Conservation (phyloP, 176 grass and related monocot species). For the Phragmites australis region DNA sequence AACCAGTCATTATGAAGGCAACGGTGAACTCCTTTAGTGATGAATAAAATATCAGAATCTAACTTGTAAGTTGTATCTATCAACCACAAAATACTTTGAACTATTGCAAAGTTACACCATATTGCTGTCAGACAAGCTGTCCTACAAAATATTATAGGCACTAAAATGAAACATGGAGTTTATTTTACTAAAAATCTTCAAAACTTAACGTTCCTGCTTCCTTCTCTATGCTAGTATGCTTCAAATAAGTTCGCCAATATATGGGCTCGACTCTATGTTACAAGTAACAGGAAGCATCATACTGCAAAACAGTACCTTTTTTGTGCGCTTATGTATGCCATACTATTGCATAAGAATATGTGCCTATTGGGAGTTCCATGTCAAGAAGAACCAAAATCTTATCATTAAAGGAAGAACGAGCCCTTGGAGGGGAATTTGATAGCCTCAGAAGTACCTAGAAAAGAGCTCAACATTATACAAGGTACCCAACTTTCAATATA, state of each 20-base stretch:
- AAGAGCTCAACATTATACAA: neutral
- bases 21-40: neutral
- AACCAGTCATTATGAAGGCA: neutral
- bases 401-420: too few relatives aligned
- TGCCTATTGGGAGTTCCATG: neutral
- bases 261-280: neutral
- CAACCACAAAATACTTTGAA: neutral
- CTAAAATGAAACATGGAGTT: neutral
- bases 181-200: neutral
- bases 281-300: neutral
- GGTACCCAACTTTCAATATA: neutral
- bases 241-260: neutral
- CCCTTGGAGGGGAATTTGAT: neutral
- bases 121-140: neutral
- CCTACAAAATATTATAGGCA: too few relatives aligned
- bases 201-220: neutral
- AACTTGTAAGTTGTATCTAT: neutral
- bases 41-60: neutral
- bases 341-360: neutral
- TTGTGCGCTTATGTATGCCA: neutral
- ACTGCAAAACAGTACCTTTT: neutral
- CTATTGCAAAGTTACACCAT: neutral
- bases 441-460: neutral
- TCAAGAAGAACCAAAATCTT: neutral
- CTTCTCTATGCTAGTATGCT: neutral